Conservation (phyloP, 371 early-diverging fungal genomes). For the Rhizopus delemar region DNA sequence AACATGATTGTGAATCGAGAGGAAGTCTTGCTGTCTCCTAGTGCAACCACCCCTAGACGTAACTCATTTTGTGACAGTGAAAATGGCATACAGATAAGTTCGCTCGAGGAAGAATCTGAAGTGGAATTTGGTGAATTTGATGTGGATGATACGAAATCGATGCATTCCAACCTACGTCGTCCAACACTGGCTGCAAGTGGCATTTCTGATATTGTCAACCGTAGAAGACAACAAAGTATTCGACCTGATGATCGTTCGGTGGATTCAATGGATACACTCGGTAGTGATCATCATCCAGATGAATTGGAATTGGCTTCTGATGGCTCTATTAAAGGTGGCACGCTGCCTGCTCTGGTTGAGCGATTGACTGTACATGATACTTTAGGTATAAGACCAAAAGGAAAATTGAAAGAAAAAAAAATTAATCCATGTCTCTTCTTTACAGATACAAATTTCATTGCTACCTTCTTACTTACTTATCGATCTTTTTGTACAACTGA, state of each 20-base stretch:
- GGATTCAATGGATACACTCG: slow-evolving; percentile 33
- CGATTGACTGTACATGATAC: slow-evolving; percentile 84
- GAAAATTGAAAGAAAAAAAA: neutral
- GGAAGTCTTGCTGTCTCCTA: slow-evolving; percentile 3
- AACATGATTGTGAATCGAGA: slow-evolving; percentile 10
- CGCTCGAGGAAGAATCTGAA: neutral
- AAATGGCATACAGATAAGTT: neutral
- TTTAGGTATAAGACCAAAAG: slow-evolving; percentile 35
- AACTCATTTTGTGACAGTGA: neutral
- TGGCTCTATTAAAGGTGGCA: slow-evolving; percentile 84
- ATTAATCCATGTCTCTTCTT: neutral
- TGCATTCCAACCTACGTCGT: slow-evolving; percentile 9
- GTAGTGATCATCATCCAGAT: slow-evolving; percentile 67
- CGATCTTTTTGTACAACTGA: slow-evolving; percentile 80
- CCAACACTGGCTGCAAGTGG: neutral
- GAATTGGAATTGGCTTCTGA: slow-evolving; percentile 81
- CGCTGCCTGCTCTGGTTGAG: slow-evolving; percentile 81
- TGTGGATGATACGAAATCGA: neutral
- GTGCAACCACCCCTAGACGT: neutral
- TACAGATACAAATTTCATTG: slow-evolving; percentile 72
- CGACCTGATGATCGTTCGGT: slow-evolving; percentile 13
- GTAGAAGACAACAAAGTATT: slow-evolving; percentile 22
- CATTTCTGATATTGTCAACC: neutral
- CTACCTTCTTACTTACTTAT: slow-evolving; percentile 86
- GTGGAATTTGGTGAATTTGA: neutral